Conservation (phyloP, 106 monocot species). For the Allium sativum region DNA sequence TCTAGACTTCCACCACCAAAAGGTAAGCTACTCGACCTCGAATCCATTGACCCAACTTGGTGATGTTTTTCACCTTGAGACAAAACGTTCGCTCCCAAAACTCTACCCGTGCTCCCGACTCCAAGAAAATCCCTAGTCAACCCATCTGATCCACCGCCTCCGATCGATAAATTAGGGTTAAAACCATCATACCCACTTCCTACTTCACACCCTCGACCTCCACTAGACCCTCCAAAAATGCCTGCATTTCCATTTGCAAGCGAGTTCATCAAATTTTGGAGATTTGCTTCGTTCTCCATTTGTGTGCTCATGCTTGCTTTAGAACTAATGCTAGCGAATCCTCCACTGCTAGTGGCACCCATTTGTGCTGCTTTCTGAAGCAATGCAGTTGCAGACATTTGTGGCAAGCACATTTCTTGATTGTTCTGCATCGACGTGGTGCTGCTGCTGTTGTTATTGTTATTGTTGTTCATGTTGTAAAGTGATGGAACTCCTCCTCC, state of each 20-base stretch:
- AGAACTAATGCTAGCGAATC: conserved; percentile 3
- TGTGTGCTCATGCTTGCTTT: background rate
- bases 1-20: conserved; percentile 3
- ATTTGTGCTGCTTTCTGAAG: conserved; percentile 55
- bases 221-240: background rate
- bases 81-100: background rate
- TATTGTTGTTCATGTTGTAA: background rate
- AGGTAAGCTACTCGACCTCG: background rate
- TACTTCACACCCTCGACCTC: background rate
- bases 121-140: conserved; percentile 11
- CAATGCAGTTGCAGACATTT: conserved; percentile 70
- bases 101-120: background rate
- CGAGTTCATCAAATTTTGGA: conserved; percentile 12
- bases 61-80: background rate
- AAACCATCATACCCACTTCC: background rate
- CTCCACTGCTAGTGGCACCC: conserved; percentile 24
- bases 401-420: conserved; percentile 14
- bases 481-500: background rate
- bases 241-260: background rate
- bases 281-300: conserved; percentile 6
- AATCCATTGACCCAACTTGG: background rate
- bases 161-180: background rate
- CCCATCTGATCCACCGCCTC: background rate
- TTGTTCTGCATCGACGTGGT: background rate
- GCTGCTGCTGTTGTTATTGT: too few species aligned